Conservation (phyloP, 345 rosid species). For the Rhodamnia rubescens region DNA sequence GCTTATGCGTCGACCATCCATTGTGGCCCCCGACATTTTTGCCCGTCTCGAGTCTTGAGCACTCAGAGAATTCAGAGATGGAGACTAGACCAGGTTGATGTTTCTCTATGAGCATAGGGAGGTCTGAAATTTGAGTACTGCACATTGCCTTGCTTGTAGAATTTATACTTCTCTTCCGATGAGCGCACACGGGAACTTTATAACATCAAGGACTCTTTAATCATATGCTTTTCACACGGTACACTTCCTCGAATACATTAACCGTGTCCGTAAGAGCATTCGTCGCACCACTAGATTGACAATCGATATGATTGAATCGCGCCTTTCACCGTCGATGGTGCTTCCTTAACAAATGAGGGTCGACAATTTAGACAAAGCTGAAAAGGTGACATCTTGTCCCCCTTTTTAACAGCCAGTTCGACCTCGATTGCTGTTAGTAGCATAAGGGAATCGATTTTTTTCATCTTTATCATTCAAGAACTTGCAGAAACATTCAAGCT, state of each 20-base stretch:
- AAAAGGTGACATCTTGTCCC: background rate
- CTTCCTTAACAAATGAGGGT: background rate
- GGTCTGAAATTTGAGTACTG: background rate
- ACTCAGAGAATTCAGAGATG: background rate
- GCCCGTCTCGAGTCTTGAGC: background rate
- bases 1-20: background rate
- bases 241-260: background rate
- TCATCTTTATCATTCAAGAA: background rate
- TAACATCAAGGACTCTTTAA: background rate
- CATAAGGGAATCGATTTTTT: background rate
- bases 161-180: background rate
- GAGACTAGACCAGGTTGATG: background rate
- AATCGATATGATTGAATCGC: background rate
- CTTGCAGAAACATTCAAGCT: background rate
- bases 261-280: background rate
- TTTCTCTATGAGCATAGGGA: background rate
- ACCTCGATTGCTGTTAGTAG: background rate
- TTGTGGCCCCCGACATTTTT: background rate
- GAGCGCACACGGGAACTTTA: background rate
- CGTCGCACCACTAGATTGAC: background rate
- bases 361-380: background rate
- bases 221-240: background rate
- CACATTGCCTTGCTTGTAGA: background rate
- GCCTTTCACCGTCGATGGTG: background rate
- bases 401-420: background rate